phyloP scores from a whole-genome alignment of 495 filamentous ascomycete species.

The Tuber umbilicatum region DNA sequence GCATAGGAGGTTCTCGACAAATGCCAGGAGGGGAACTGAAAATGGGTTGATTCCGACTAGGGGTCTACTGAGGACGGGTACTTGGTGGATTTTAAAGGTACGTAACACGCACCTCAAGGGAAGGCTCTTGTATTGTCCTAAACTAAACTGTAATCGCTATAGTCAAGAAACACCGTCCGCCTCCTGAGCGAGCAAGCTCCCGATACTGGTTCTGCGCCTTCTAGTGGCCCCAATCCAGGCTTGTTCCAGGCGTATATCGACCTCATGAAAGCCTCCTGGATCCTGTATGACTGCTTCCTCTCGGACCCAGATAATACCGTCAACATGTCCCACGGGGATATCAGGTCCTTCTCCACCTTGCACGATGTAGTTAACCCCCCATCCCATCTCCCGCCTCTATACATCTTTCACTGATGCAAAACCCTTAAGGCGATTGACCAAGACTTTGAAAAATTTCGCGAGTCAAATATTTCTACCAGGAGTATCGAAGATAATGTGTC shows the following conservation, averaged over 20 bases:
- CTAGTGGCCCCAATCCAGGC: neutral
- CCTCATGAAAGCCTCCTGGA: constrained; percentile 47
- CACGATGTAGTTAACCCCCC: neutral
- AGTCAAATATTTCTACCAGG: neutral
- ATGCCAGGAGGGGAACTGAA: neutral
- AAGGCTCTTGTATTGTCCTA: neutral
- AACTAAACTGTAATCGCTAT: neutral
- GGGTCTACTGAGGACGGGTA: constrained; percentile 45
- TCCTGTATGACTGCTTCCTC: constrained; percentile 43
- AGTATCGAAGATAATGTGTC: neutral
- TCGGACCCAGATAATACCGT: neutral
- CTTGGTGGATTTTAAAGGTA: constrained; percentile 50
- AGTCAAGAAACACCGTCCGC: neutral
- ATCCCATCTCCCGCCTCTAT: no score
- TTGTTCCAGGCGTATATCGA: constrained; percentile 44
- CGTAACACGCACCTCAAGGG: neutral
- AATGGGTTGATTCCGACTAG: neutral
- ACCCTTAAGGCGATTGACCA: constrained; percentile 15
- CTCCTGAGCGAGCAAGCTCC: neutral
- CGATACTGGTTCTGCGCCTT: neutral
- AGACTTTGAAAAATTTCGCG: constrained; percentile 5
- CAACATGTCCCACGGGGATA: neutral
- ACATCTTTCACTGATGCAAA: neutral
- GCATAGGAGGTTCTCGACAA: neutral
- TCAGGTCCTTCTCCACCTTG: neutral